Evolutionary conservation across 345 rosid genomes (phyloP).

Genomic region (Boechera divaricarpa): DNA sequence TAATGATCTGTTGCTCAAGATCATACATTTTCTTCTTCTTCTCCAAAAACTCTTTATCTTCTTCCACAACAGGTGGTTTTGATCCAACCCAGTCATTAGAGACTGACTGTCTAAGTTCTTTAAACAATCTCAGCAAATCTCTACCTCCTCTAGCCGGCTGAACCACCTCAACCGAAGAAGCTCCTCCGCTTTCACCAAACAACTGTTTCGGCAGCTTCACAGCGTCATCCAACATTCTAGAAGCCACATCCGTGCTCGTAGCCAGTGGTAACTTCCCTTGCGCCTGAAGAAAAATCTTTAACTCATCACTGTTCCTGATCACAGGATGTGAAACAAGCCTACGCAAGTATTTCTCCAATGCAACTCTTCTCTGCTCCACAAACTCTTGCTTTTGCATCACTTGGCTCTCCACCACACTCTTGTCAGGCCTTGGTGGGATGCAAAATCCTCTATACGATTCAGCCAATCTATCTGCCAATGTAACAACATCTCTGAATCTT

Average conservation of each 20-base stretch:
- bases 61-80: constrained; percentile 81
- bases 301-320: constrained; percentile 78
- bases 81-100: constrained; percentile 89
- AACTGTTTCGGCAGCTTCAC: constrained; percentile 88
- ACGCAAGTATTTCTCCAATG: constrained; percentile 84
- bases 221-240: constrained; percentile 94
- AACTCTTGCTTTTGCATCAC: constrained; percentile 99
- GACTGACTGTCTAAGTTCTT: constrained; percentile 88
- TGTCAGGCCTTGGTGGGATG: constrained; percentile 92
- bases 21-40: constrained; percentile 82
- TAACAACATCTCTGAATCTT: constrained; percentile 83
- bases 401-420: constrained; percentile 92
- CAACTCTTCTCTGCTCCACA: constrained; percentile 90
- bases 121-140: constrained; percentile 85
- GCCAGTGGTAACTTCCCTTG: constrained; percentile 77
- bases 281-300: constrained; percentile 78
- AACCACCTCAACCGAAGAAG: constrained; percentile 64
- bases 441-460: constrained; percentile 86
- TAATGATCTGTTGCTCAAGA: constrained; percentile 88
- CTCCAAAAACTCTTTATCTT: constrained; percentile 90
- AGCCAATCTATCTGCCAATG: constrained; percentile 78
- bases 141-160: constrained; percentile 93
- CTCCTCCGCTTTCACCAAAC: constrained; percentile 66
- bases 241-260: constrained; percentile 77
- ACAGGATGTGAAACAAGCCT: constrained; percentile 76